These are phyloP conservation scores for Saturnispora saitoi DNA, from an alignment of 805 yeast species.

Conservation along the genomic window DNA sequence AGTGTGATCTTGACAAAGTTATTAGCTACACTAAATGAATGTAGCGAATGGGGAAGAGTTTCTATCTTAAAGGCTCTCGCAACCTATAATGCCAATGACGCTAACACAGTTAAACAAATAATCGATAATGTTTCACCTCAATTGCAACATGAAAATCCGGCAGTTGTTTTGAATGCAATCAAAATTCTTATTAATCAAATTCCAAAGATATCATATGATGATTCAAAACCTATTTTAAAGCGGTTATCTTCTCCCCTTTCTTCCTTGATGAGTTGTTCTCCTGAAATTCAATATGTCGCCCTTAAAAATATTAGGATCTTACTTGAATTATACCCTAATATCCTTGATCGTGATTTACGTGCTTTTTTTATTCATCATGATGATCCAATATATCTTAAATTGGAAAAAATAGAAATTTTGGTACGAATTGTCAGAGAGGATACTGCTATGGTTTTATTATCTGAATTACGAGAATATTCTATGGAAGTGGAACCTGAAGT, in stretches of 20 bases:
- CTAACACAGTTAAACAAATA: constrained; percentile 70
- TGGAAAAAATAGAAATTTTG: constrained; percentile 70
- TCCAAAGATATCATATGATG: constrained; percentile 34
- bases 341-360: constrained; percentile 70
- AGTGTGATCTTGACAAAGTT: constrained; percentile 47
- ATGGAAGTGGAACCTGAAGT: constrained; percentile 80
- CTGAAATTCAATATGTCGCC: constrained; percentile 93
- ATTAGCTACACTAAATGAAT: constrained; percentile 81
- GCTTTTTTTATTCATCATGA: constrained; percentile 86
- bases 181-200: constrained; percentile 71
- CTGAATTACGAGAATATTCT: constrained; percentile 71
- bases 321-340: constrained; percentile 77
- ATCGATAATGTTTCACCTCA: constrained; percentile 90
- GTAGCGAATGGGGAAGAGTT: constrained; percentile 98
- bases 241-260: constrained; percentile 81
- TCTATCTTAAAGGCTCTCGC: constrained; percentile 76
- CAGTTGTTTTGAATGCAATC: constrained; percentile 81
- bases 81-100: constrained; percentile 50
- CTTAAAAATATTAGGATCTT: constrained; percentile 84
- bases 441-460: constrained; percentile 50
- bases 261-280: constrained; percentile 77
- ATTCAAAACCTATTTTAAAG: constrained; percentile 42
- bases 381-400: constrained; percentile 70
- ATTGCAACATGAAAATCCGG: constrained; percentile 93
- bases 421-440: constrained; percentile 56